Evolutionary conservation across 1,284 basidiomycete genomes (phyloP).

Genomic region (Ganoderma leucocontextum): DNA sequence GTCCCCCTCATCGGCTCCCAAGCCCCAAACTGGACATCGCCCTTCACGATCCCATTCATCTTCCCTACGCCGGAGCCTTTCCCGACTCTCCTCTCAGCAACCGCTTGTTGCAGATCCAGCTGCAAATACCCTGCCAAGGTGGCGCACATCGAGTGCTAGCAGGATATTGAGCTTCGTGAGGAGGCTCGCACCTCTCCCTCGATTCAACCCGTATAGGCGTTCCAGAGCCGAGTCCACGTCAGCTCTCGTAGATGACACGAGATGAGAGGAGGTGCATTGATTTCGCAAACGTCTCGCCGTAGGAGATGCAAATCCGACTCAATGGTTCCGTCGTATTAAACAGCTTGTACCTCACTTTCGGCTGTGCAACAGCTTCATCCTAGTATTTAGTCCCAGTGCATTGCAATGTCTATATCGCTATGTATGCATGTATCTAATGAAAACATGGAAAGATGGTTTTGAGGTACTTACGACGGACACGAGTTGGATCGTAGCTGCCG

Average conservation of each 20-base stretch:
- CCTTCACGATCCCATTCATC: slow-evolving; percentile 26
- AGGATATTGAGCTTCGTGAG: slow-evolving; percentile 22
- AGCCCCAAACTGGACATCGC: slow-evolving; percentile 10
- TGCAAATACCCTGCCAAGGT: slow-evolving; percentile 2
- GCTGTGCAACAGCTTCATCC: no score
- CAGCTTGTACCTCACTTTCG: background rate
- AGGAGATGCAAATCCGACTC: slow-evolving; percentile 8
- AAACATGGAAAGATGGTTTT: no score
- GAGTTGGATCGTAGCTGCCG: background rate
- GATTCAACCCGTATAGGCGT: slow-evolving; percentile 44
- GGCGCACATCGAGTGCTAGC: slow-evolving; percentile 12
- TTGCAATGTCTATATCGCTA: background rate
- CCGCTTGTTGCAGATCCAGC: slow-evolving; percentile 6
- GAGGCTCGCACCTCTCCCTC: slow-evolving; percentile 42
- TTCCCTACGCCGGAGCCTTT: slow-evolving; percentile 16
- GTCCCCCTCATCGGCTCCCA: background rate
- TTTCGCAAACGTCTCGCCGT: background rate
- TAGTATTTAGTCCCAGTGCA: background rate
- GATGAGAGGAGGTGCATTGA: background rate
- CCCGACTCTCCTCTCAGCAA: slow-evolving; percentile 15
- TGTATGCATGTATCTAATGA: background rate
- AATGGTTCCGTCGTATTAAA: background rate
- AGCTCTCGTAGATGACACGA: slow-evolving; percentile 32
- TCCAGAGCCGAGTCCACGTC: slow-evolving; percentile 45
- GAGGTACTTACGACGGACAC: no score